These are phyloP conservation scores for Exophiala sp. DNA, from an alignment of 2,329 filamentous ascomycete species.

Conservation along the genomic window DNA sequence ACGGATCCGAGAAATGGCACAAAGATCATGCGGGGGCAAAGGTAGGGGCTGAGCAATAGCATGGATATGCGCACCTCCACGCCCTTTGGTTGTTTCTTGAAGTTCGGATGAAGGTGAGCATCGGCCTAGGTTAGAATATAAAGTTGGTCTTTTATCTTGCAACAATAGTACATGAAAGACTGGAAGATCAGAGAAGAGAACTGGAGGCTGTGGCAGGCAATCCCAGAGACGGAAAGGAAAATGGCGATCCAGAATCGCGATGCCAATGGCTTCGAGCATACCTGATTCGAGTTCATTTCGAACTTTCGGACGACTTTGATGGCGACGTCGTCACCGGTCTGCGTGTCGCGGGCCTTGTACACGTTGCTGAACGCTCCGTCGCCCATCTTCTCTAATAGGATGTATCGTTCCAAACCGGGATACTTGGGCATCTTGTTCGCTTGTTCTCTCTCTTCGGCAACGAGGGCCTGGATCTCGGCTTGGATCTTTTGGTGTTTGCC, in stretches of 20 bases:
- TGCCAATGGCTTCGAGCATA: conserved; percentile 50
- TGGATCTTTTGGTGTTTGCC: conserved; percentile 55
- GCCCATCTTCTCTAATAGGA: conserved; percentile 92
- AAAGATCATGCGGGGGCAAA: conserved; percentile 28
- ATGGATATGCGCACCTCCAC: conserved; percentile 74
- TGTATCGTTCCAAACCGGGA: conserved; percentile 78
- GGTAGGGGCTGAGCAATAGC: conserved; percentile 23
- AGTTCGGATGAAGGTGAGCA: conserved; percentile 89
- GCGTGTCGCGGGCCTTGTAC: conserved; percentile 74
- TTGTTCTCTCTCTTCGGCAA: conserved; percentile 85
- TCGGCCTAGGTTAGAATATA: conserved; percentile 62
- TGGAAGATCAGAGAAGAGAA: neutral
- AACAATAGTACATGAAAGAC: conserved; percentile 21
- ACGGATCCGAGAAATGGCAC: conserved; percentile 6
- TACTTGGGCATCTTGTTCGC: conserved; percentile 81
- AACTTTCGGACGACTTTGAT: conserved; percentile 99
- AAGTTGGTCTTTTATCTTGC: conserved; percentile 47
- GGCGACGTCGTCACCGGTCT: conserved; percentile 67
- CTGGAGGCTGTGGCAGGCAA: conserved; percentile 1
- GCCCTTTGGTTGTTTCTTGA: conserved; percentile 89
- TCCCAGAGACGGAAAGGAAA: conserved; percentile 28
- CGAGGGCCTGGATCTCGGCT: conserved; percentile 71
- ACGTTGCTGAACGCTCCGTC: conserved; percentile 99
- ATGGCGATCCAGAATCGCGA: conserved; percentile 1
- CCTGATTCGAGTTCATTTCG: conserved; percentile 98